Evolutionary conservation across 345 rosid genomes (phyloP).

Genomic region (Citropsis articulata): DNA sequence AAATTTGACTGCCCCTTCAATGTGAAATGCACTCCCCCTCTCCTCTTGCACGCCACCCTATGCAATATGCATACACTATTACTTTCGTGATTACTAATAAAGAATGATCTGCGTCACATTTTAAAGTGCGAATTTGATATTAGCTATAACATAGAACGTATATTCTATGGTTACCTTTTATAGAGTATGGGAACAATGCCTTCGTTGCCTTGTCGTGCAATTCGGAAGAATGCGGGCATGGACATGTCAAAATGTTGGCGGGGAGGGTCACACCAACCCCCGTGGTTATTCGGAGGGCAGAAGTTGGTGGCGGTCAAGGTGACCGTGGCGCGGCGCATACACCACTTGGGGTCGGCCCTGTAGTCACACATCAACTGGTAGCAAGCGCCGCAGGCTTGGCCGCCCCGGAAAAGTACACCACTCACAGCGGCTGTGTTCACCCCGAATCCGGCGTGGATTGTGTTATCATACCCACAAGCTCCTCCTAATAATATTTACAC

Average conservation of each 20-base stretch:
- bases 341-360: constrained; percentile 71
- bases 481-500: constrained; percentile 48
- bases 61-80: no score
- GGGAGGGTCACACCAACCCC: constrained; percentile 85
- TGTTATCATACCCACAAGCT: constrained; percentile 83
- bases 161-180: constrained; percentile 36
- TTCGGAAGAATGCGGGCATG: constrained; percentile 62
- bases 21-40: constrained; percentile 79
- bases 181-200: constrained; percentile 73
- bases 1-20: constrained; percentile 73
- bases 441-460: constrained; percentile 75
- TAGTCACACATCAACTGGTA: constrained; percentile 60
- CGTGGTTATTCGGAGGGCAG: constrained; percentile 73
- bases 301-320: constrained; percentile 77
- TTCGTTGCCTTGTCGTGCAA: constrained; percentile 68
- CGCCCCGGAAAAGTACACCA: constrained; percentile 53
- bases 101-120: no score
- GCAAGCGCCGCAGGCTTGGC: constrained; percentile 81
- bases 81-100: no score
- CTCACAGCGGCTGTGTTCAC: constrained; percentile 71
- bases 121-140: no score
- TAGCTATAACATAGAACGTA: no score
- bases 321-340: constrained; percentile 51
- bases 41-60: constrained; percentile 69
- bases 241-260: constrained; percentile 86